Evolutionary conservation across 1,284 basidiomycete genomes (phyloP).

Genomic region (Papiliotrema nemorosa): DNA sequence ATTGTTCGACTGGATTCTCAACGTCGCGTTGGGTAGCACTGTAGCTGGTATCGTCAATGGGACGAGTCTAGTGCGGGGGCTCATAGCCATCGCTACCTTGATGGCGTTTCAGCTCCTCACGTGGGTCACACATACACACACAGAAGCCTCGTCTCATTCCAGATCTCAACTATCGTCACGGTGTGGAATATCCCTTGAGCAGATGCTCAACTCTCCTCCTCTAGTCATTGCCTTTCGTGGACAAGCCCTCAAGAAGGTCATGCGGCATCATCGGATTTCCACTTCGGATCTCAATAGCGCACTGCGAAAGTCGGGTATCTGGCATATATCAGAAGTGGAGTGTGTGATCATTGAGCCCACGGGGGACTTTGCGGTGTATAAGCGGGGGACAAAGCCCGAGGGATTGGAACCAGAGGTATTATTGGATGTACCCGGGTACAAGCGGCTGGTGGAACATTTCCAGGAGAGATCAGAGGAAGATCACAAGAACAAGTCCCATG

Average conservation of each 20-base stretch:
- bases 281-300: slow-evolving; percentile 15
- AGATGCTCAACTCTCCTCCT: slow-evolving; percentile 11
- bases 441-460: slow-evolving; percentile 1
- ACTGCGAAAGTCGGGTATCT: slow-evolving; percentile 9
- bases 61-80: slow-evolving; percentile 12
- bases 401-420: slow-evolving; percentile 3
- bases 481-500: too few relatives aligned
- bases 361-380: slow-evolving; percentile 17
- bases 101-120: slow-evolving; percentile 16
- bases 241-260: slow-evolving; percentile 11
- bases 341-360: slow-evolving; percentile 18
- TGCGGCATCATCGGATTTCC: slow-evolving; percentile 16
- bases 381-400: slow-evolving; percentile 9
- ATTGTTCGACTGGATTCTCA: slow-evolving; percentile 20
- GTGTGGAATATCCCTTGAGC: slow-evolving; percentile 1
- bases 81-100: slow-evolving; percentile 11
- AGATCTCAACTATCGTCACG: slow-evolving; percentile 1
- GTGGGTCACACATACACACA: slow-evolving; percentile 9
- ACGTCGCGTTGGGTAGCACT: slow-evolving; percentile 20
- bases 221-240: slow-evolving; percentile 22
- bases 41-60: slow-evolving; percentile 24
- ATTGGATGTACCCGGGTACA: slow-evolving; percentile 4
- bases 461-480: neutral
- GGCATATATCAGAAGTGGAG: slow-evolving; percentile 19
- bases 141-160: too few relatives aligned